Percentiles rank a stretch among this genome's conserved stretches.
These are phyloP conservation scores for Fraxinus excelsior DNA, from an alignment of 257 asterid species.

Conservation along the genomic window DNA sequence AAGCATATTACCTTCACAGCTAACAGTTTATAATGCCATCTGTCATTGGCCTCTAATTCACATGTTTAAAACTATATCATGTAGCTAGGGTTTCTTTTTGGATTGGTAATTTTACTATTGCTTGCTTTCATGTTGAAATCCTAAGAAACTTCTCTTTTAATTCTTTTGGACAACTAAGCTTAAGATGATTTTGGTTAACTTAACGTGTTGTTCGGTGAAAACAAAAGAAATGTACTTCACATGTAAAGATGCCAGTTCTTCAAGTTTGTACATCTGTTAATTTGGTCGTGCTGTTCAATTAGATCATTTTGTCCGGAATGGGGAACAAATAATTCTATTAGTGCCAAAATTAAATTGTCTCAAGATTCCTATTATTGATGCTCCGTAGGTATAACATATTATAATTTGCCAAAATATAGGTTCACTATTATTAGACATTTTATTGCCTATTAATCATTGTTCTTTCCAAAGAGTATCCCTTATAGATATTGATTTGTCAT, in stretches of 20 bases:
- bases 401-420: not conserved
- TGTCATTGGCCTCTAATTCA: not conserved
- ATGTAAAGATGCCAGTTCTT: not conserved
- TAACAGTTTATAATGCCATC: not conserved
- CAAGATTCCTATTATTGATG: not conserved
- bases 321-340: not conserved
- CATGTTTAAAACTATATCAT: not conserved
- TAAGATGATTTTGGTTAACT: not conserved
- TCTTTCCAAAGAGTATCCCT: not conserved
- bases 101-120: not conserved
- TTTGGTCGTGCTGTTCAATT: not conserved
- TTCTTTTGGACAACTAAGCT: not conserved
- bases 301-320: not conserved
- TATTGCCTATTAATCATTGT: not conserved
- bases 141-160: no score
- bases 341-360: not conserved
- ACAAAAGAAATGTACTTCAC: not conserved
- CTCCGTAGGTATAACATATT: not conserved
- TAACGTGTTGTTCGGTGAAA: not conserved
- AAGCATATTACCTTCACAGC: not conserved
- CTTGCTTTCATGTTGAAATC: not conserved
- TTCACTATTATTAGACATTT: not conserved
- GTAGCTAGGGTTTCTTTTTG: not conserved
- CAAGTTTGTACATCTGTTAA: constrained; percentile 2
- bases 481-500: not conserved